Conservation (phyloP, 352 stramenopile genomes). For the Aphanomyces astaci region DNA sequence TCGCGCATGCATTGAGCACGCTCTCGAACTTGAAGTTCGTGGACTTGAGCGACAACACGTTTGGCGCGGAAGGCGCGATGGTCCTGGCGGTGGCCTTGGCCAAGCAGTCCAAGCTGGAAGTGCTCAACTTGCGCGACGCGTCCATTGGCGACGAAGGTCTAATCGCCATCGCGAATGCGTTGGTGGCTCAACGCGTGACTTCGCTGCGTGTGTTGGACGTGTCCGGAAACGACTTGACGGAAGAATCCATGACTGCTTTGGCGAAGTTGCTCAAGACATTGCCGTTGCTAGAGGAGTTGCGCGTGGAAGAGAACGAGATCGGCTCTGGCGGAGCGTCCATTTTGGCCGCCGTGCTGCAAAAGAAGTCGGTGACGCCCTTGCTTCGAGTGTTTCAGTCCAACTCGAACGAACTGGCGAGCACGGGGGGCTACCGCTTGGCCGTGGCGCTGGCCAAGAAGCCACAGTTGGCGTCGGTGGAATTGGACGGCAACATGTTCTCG, state of each 20-base stretch:
- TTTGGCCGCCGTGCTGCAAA: conserved; percentile 57
- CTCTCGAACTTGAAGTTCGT: conserved; percentile 73
- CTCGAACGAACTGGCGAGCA: conserved; percentile 83
- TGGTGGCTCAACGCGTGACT: conserved; percentile 38
- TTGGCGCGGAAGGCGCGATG: conserved; percentile 75
- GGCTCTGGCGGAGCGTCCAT: conserved; percentile 66
- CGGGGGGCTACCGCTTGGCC: conserved; percentile 77
- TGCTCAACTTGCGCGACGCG: conserved; percentile 88
- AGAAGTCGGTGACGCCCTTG: conserved; percentile 31
- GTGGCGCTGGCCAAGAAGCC: conserved; percentile 50
- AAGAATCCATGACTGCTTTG: conserved; percentile 44
- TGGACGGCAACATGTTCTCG: conserved; percentile 81
- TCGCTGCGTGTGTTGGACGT: conserved; percentile 80
- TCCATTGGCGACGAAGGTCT: conserved; percentile 86
- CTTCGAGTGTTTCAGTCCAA: conserved; percentile 83
- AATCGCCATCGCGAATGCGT: conserved; percentile 64
- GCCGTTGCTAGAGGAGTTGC: conserved; percentile 65
- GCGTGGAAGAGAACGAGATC: conserved; percentile 92
- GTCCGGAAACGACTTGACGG: conserved; percentile 90
- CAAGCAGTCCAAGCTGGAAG: conserved; percentile 53
- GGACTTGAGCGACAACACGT: conserved; percentile 93
- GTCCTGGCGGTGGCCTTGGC: conserved; percentile 82
- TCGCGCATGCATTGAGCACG: conserved; percentile 69
- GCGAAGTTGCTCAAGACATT: conserved; percentile 38
- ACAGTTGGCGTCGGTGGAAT: conserved; percentile 43